These are phyloP conservation scores for Hypericum androsaemum DNA, from an alignment of 345 rosid genomes.

Conservation along the genomic window DNA sequence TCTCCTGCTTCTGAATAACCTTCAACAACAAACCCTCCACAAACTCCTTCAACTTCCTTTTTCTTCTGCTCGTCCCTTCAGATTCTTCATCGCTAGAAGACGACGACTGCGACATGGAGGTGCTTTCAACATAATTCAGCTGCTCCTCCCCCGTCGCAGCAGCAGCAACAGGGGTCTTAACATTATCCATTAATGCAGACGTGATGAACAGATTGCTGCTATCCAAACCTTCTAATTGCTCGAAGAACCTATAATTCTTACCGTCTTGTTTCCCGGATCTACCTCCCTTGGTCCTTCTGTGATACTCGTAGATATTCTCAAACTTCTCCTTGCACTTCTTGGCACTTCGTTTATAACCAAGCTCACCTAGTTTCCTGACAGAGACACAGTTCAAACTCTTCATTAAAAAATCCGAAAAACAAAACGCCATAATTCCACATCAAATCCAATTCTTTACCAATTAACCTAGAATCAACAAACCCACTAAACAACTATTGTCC, in stretches of 20 bases:
- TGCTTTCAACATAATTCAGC: conserved; percentile 8
- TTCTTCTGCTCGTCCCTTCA: conserved; percentile 17
- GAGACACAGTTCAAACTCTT: conserved; percentile 2
- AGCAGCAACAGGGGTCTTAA: background rate
- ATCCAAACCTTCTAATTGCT: conserved; percentile 24
- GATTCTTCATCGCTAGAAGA: conserved; percentile 21
- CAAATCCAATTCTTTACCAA: too few species aligned
- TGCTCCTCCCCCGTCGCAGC: conserved; percentile 10
- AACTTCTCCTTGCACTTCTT: conserved; percentile 30
- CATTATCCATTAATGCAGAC: conserved; percentile 12
- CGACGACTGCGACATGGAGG: conserved; percentile 17
- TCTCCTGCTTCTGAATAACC: conserved; percentile 25
- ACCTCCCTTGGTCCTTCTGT: conserved; percentile 27
- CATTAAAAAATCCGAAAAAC: too few species aligned
- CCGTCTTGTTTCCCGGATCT: conserved; percentile 18
- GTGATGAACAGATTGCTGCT: background rate
- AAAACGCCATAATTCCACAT: too few species aligned
- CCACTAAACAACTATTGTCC: too few species aligned
- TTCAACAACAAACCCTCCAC: conserved; percentile 19
- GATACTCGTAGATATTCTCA: conserved; percentile 24
- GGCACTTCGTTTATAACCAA: conserved; percentile 23
- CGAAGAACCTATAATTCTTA: conserved; percentile 22
- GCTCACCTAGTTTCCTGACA: conserved; percentile 22
- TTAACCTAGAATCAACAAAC: too few species aligned
- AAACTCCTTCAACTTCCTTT: conserved; percentile 12